Evolutionary conservation across 2,329 filamentous ascomycete species (phyloP).

Genomic region (Mollisia scopiformis): DNA sequence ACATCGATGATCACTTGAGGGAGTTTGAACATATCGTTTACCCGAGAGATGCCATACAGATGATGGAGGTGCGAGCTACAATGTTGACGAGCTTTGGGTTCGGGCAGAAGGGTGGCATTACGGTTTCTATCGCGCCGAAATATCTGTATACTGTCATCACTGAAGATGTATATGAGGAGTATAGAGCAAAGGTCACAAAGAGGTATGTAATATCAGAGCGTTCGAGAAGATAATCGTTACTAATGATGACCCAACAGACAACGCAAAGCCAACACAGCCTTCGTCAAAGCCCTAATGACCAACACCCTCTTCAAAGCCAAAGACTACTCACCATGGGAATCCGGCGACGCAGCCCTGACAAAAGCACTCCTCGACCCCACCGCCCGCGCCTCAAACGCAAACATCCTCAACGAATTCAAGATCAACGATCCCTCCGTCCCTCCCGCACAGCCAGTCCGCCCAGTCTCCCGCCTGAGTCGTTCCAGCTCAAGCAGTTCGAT

Average conservation of each 20-base stretch:
- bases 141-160: conserved; percentile 92
- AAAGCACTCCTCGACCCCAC: background rate
- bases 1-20: conserved; percentile 91
- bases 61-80: conserved; percentile 88
- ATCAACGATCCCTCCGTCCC: background rate
- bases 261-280: background rate
- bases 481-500: background rate
- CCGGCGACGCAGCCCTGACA: background rate
- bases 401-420: background rate
- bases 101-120: conserved; percentile 96
- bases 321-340: background rate
- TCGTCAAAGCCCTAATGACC: background rate
- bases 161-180: conserved; percentile 74
- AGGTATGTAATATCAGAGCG: too few species aligned
- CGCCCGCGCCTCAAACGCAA: background rate
- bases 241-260: too few species aligned
- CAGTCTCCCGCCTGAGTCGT: background rate
- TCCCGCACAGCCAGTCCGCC: background rate
- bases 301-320: conserved; percentile 1
- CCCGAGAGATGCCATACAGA: conserved; percentile 89
- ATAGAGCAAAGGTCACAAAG: conserved; percentile 43
- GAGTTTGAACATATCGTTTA: conserved; percentile 96
- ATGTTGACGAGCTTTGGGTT: conserved; percentile 97
- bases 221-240: too few species aligned
- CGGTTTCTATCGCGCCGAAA: conserved; percentile 90